phyloP scores from a whole-genome alignment of 2,329 filamentous ascomycete genomes.

The Fusarium newnesense region DNA sequence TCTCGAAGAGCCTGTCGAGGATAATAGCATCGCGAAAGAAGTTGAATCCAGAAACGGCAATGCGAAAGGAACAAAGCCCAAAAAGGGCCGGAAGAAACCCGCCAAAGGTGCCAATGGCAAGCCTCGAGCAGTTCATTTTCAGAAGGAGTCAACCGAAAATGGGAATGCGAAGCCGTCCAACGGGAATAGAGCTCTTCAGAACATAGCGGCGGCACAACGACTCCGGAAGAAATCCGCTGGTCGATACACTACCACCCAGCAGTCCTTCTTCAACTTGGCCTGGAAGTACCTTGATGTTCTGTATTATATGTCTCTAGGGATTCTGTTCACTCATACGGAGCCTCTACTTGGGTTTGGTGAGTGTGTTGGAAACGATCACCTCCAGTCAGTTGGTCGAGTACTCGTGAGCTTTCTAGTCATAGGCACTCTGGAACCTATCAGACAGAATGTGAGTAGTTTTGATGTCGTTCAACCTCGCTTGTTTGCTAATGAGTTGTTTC shows the following conservation, averaged over 20 bases:
- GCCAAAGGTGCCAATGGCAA: neutral
- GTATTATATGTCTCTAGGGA: slow-evolving; percentile 7
- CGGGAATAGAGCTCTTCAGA: neutral
- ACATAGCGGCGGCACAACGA: neutral
- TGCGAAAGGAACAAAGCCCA: neutral
- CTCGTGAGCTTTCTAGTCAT: slow-evolving; percentile 34
- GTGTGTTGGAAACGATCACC: neutral
- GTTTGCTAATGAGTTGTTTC: neutral
- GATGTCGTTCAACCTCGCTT: neutral
- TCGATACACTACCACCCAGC: neutral
- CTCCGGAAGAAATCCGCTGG: neutral
- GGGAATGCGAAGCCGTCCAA: neutral
- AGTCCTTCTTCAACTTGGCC: neutral
- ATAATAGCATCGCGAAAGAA: neutral
- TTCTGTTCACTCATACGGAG: slow-evolving; percentile 9
- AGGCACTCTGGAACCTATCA: slow-evolving; percentile 39
- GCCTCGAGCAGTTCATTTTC: neutral
- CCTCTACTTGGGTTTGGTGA: neutral
- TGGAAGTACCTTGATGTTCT: neutral
- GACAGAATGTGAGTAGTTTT: slow-evolving; percentile 27
- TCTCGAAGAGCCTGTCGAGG: neutral
- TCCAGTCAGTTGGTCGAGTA: slow-evolving; percentile 14
- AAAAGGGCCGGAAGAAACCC: neutral
- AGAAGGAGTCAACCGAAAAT: neutral
- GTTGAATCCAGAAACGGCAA: neutral